Conservation (phyloP, 129 eudicot species). For the Mikania micrantha region DNA sequence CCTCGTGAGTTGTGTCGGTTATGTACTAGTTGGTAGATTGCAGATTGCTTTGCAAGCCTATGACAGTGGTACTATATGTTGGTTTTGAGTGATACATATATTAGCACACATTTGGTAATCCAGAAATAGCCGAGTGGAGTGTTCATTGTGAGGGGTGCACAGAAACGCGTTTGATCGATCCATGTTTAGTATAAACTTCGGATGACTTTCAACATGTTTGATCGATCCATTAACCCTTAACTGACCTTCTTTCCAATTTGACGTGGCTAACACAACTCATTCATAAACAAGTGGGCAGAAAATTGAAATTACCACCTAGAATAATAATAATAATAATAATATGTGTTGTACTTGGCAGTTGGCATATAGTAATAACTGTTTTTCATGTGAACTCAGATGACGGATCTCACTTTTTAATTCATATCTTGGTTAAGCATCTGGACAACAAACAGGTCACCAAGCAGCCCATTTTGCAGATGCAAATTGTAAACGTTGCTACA, state of each 20-base stretch:
- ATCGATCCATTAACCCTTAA: neutral
- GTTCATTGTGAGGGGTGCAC: too few species aligned
- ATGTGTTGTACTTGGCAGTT: neutral
- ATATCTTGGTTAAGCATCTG: constrained; percentile 67
- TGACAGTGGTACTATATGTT: too few species aligned
- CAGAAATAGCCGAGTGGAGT: too few species aligned
- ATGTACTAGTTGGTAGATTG: too few species aligned
- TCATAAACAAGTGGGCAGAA: neutral
- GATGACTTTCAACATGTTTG: neutral
- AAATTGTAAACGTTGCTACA: constrained; percentile 45
- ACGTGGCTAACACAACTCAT: neutral
- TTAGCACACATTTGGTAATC: too few species aligned
- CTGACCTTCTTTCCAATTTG: neutral
- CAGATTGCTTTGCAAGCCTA: too few species aligned
- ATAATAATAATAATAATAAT: too few species aligned
- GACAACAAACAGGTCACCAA: constrained; percentile 65
- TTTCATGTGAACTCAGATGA: constrained; percentile 34
- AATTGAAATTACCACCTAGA: neutral
- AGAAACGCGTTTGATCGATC: too few species aligned
- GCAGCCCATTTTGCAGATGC: constrained; percentile 51
- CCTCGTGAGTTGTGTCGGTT: too few species aligned
- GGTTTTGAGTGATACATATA: too few species aligned
- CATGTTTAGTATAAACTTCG: too few species aligned
- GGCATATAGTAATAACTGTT: neutral
- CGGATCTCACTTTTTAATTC: constrained; percentile 55